Conservation (phyloP, 768 basidiomycete genomes). For the Tylopilus balloui region DNA sequence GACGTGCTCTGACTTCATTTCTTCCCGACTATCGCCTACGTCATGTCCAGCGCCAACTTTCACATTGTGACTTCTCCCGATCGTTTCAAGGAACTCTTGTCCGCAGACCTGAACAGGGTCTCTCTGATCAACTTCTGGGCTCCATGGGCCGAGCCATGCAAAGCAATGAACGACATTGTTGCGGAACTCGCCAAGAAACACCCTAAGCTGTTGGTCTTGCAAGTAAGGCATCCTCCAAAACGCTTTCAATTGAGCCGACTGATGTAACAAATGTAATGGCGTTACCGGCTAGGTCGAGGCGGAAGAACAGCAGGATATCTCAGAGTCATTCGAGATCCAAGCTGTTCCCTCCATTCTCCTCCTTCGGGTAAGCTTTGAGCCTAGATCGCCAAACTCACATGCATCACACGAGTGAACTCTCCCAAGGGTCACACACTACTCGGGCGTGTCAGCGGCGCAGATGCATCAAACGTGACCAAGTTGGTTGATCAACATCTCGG, state of each 20-base stretch:
- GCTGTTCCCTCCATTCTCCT: constrained; percentile 84
- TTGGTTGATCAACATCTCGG: constrained; percentile 56
- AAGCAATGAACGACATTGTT: constrained; percentile 80
- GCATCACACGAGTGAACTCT: not conserved
- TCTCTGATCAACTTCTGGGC: constrained; percentile 96
- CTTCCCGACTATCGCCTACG: not conserved
- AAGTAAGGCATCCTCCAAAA: constrained; percentile 44
- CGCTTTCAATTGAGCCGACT: not conserved
- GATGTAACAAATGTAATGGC: not conserved
- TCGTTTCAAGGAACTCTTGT: constrained; percentile 72
- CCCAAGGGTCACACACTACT: constrained; percentile 85
- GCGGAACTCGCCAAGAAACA: constrained; percentile 70
- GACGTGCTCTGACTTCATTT: too few species aligned
- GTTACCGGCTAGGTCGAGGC: constrained; percentile 65
- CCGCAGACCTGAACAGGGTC: constrained; percentile 69
- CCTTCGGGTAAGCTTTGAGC: constrained; percentile 55
- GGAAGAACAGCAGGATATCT: constrained; percentile 73
- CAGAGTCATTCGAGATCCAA: constrained; percentile 89
- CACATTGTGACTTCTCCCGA: constrained; percentile 53
- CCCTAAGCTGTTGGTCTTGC: constrained; percentile 63
- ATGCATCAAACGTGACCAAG: constrained; percentile 58
- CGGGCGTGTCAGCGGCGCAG: constrained; percentile 72
- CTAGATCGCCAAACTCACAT: not conserved
- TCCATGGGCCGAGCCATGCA: constrained; percentile 87
- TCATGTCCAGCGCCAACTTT: constrained; percentile 36